Conservation (phyloP, 208 protist species). For the Tritrichomonas foetus region DNA sequence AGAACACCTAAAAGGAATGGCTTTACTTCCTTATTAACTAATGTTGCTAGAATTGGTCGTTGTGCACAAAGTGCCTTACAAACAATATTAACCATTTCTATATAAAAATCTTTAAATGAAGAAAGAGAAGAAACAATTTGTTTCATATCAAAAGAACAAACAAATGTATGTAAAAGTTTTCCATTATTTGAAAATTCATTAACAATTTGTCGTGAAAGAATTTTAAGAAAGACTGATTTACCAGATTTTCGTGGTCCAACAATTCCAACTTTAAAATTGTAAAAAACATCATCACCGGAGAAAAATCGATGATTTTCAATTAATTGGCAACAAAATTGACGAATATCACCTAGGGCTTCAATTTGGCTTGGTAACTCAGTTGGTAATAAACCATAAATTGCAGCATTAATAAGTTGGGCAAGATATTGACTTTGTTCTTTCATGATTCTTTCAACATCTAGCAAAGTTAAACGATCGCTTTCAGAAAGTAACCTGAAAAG, state of each 20-base stretch:
- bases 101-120: neutral
- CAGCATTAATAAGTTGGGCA: no score
- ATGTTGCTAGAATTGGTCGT: neutral
- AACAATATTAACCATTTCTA: neutral
- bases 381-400: no score
- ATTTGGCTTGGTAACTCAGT: no score
- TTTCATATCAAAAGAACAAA: neutral
- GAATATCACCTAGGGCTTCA: no score
- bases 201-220: no score
- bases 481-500: no score
- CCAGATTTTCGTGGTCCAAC: constrained; percentile 5
- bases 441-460: no score
- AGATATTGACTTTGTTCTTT: no score
- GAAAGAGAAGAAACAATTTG: neutral
- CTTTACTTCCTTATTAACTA: neutral
- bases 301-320: no score
- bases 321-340: no score
- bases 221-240: neutral
- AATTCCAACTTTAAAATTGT: neutral
- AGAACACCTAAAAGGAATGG: neutral
- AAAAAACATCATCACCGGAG: neutral
- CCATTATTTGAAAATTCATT: no score
- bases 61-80: neutral
- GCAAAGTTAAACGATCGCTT: no score
- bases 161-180: neutral